Base-by-base conservation (phyloP, 345 rosid genomes). In the Populus deltoides region DNA sequence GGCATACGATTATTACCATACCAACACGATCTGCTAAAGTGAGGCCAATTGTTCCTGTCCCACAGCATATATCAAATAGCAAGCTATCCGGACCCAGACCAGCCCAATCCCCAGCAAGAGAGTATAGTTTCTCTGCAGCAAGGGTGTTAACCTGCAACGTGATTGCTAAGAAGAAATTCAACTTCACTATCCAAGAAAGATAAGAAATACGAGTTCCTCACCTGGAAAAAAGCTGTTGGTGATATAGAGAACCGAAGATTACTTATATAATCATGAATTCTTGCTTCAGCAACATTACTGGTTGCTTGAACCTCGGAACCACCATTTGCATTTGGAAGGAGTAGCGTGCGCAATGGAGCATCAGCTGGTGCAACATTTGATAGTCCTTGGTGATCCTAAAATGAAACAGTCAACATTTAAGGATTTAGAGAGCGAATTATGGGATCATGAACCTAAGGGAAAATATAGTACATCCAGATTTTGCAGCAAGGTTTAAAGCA, bases 91-190 rank as follows among this genome's bases (percentile, higher is more conserved):
- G 92, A 81, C 90, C 91, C 82, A 96, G 84, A 78, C 82, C 90
- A 84, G 98, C 99, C 97, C 98, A 96, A 78, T 96, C 95, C 70
- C 98, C 99, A 83, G 97, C 98, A 85, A 93, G 93, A 17, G 97
- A 85, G 87, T 90, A 96, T 31, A 96, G 87, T 86, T 90, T 96
- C 88, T 96, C 99, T 1, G 99, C 99, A n/a, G 97, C 96, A 74
- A 86, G 84, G 63, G 97, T 93, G 81, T 96, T 96, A 77, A 96
- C 94, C 99, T 96, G 90, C 76, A 80, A 57, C 25, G 62, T 15
- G 43, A 61, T 80, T 24, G 20, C 59, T 51, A 22, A 73, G 41
- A 65, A 73, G 81, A 76, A 59, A 74, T 47, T 57, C 67, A 22
- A 49, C 5, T 2, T 73, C 49, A 61, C 70, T n/a, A 66, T 72